Percentiles rank a stretch among this genome's conserved stretches.
Conservation (phyloP, 176 grass and related monocot genomes). For the Cenchrus purpureus region DNA sequence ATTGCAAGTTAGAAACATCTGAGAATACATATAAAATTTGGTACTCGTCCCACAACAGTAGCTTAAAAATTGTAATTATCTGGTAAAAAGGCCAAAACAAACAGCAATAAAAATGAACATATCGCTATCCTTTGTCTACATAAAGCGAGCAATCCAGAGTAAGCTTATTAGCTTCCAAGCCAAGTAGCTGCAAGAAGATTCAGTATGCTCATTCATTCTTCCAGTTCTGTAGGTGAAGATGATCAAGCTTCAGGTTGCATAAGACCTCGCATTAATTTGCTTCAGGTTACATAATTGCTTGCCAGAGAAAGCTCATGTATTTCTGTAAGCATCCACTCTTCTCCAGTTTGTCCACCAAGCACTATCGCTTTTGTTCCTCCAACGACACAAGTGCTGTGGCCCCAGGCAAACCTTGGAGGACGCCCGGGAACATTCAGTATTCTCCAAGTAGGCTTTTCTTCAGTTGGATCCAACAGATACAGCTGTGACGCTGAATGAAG, state of each 20-base stretch:
- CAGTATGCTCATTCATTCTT: background rate
- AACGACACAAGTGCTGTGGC: slow-evolving; percentile 89
- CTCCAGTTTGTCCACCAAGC: slow-evolving; percentile 90
- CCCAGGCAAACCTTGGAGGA: slow-evolving; percentile 82
- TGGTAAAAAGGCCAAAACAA: slow-evolving; percentile 45
- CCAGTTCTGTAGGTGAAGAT: slow-evolving; percentile 13
- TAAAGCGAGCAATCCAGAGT: background rate
- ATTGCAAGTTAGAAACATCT: slow-evolving; percentile 42
- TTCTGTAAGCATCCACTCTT: slow-evolving; percentile 96
- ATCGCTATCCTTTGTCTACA: slow-evolving; percentile 49
- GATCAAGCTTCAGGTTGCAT: slow-evolving; percentile 23
- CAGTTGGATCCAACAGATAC: slow-evolving; percentile 87
- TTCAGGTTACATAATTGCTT: slow-evolving; percentile 23
- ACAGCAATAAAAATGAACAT: slow-evolving; percentile 43
- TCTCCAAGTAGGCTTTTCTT: slow-evolving; percentile 94
- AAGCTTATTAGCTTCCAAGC: slow-evolving; percentile 21
- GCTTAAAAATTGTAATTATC: slow-evolving; percentile 52
- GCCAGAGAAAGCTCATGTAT: slow-evolving; percentile 83
- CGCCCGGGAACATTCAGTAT: slow-evolving; percentile 83
- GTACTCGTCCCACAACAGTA: slow-evolving; percentile 44
- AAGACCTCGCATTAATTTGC: slow-evolving; percentile 1
- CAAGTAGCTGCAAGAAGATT: slow-evolving; percentile 27
- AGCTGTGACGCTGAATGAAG: slow-evolving; percentile 88
- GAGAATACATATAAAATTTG: slow-evolving; percentile 52
- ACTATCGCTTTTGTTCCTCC: slow-evolving; percentile 88